phyloP scores from a whole-genome alignment of 2,329 filamentous ascomycete species.

The Cercospora zeae-maydis region DNA sequence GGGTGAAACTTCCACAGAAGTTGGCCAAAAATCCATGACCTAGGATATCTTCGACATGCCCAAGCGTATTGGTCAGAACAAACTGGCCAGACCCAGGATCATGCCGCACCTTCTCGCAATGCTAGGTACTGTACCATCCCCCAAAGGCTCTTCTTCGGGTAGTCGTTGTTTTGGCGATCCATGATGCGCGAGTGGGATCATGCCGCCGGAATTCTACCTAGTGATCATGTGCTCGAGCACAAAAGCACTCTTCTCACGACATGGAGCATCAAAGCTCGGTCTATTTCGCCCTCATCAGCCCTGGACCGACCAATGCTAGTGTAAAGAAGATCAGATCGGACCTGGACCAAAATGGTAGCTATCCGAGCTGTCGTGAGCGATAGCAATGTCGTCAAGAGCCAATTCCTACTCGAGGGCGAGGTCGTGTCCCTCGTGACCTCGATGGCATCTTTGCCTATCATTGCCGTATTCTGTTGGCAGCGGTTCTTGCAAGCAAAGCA shows the following conservation, averaged over 20 bases:
- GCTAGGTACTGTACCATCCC: not conserved
- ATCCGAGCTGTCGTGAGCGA: slow-evolving; percentile 13
- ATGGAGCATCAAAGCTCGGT: not conserved
- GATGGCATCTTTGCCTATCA: slow-evolving; percentile 15
- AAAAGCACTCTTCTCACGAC: not conserved
- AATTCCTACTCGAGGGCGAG: slow-evolving; percentile 14
- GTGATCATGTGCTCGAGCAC: not conserved
- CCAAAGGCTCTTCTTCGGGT: not conserved
- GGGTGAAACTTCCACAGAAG: not conserved
- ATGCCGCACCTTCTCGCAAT: not conserved
- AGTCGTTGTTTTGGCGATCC: not conserved
- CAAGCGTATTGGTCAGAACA: not conserved
- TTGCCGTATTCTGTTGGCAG: slow-evolving; percentile 18
- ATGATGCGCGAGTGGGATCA: not conserved
- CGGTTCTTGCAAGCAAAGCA: slow-evolving; percentile 13
- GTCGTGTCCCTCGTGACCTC: slow-evolving; percentile 14
- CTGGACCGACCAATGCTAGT: not conserved
- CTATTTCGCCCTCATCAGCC: not conserved
- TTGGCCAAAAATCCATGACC: too few species aligned
- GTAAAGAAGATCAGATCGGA: too few species aligned
- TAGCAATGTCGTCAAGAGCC: slow-evolving; percentile 9
- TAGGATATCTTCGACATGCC: not conserved
- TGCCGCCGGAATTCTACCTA: slow-evolving; percentile 1
- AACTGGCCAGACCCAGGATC: not conserved
- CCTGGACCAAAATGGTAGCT: not conserved